Evolutionary conservation across 2,329 filamentous ascomycete genomes (phyloP).

Genomic region (Thelonectria discophora): DNA sequence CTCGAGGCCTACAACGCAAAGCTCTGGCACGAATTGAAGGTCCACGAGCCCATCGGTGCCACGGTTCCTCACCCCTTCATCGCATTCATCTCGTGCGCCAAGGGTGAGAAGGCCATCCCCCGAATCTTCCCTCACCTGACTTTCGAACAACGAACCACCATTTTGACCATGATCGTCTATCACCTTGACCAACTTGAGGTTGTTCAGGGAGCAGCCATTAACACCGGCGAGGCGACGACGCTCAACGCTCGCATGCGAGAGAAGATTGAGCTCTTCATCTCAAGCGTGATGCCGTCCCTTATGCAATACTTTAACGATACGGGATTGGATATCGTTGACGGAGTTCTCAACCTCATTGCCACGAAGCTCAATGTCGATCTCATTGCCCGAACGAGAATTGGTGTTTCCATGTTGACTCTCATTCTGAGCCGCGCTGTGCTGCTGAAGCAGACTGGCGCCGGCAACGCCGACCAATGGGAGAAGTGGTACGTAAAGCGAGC

Average conservation of each 20-base stretch:
- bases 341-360: conserved; percentile 85
- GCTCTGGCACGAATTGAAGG: conserved; percentile 88
- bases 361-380: conserved; percentile 83
- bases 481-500: conserved; percentile 70
- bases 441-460: conserved; percentile 80
- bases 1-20: conserved; percentile 77
- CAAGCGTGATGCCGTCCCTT: conserved; percentile 87
- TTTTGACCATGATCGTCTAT: conserved; percentile 94
- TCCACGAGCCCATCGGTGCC: conserved; percentile 87
- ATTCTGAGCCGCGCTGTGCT: conserved; percentile 94
- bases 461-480: conserved; percentile 77
- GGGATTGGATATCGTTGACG: conserved; percentile 88
- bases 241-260: conserved; percentile 83
- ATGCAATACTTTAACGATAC: conserved; percentile 93
- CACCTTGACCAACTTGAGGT: conserved; percentile 94
- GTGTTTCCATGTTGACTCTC: conserved; percentile 90
- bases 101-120: conserved; percentile 95
- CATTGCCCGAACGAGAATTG: conserved; percentile 88
- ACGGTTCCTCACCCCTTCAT: conserved; percentile 92
- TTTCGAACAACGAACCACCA: conserved; percentile 91
- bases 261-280: conserved; percentile 89
- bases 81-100: conserved; percentile 90
- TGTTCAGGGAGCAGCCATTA: conserved; percentile 80
- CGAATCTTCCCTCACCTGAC: conserved; percentile 94
- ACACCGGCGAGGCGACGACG: conserved; percentile 73